A percentile compares a stretch with the other conserved stretches of the same genome.
Evolutionary conservation across 2,329 filamentous ascomycete species (phyloP).

Genomic region (Beauveria australis): DNA sequence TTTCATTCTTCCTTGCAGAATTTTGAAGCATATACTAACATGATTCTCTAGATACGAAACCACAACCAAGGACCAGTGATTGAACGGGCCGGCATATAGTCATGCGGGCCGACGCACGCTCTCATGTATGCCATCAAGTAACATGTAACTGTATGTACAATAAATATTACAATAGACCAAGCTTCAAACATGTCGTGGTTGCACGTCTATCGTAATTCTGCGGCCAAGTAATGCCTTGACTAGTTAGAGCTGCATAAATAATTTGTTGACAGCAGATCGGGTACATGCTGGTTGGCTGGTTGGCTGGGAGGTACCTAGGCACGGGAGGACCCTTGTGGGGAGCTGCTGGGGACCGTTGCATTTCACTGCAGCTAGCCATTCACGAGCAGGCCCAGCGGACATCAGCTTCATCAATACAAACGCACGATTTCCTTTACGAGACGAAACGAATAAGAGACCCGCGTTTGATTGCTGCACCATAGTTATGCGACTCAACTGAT

Average conservation of each 20-base stretch:
- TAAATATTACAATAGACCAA: constrained; percentile 8
- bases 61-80: constrained; percentile 40
- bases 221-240: neutral
- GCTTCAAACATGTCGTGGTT: neutral
- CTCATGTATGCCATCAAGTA: constrained; percentile 5
- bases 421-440: neutral
- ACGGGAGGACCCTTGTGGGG: neutral
- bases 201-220: neutral
- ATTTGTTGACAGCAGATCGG: neutral
- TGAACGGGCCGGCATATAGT: neutral
- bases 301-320: neutral
- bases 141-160: constrained; percentile 12
- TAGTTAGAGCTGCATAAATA: neutral
- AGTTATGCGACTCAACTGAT: neutral
- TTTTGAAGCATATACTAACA: constrained; percentile 23
- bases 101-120: neutral
- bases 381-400: neutral
- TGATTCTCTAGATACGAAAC: constrained; percentile 49
- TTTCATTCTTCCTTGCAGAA: neutral
- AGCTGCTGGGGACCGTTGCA: neutral
- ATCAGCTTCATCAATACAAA: neutral
- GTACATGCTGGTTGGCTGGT: no score
- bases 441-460: neutral
- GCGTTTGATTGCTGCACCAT: neutral
- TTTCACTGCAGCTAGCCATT: neutral